Evolutionary conservation across 1,139 yeast genomes (phyloP).

Genomic region (Zhuliangozyma parablackwelliae): DNA sequence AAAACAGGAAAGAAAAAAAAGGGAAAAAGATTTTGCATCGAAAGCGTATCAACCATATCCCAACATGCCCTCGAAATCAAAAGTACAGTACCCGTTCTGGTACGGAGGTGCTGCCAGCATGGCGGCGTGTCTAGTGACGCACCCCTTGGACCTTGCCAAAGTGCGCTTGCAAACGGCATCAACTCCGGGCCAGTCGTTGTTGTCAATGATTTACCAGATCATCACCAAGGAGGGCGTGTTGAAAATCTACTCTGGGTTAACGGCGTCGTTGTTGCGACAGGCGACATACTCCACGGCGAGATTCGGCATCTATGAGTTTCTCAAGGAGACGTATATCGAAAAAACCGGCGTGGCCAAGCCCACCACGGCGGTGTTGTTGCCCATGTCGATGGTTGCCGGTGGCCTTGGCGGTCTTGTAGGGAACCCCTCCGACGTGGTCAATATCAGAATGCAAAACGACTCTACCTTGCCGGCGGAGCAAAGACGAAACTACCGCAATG

Average conservation of each 20-base stretch:
- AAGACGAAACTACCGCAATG: slow-evolving; percentile 74
- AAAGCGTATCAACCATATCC: too few relatives aligned
- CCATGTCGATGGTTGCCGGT: slow-evolving; percentile 81
- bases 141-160: slow-evolving; percentile 81
- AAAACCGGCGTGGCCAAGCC: slow-evolving; percentile 29
- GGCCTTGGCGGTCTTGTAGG: slow-evolving; percentile 82
- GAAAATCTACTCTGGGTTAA: slow-evolving; percentile 73
- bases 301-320: slow-evolving; percentile 75
- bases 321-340: slow-evolving; percentile 54
- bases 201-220: slow-evolving; percentile 58
- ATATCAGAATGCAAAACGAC: slow-evolving; percentile 90
- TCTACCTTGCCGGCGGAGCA: slow-evolving; percentile 59
- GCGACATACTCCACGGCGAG: slow-evolving; percentile 85
- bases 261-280: slow-evolving; percentile 79
- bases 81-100: slow-evolving; percentile 25
- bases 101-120: slow-evolving; percentile 63
- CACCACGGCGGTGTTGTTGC: slow-evolving; percentile 47
- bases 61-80: too few relatives aligned
- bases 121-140: slow-evolving; percentile 59
- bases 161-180: slow-evolving; percentile 77
- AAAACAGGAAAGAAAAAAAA: too few relatives aligned
- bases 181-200: slow-evolving; percentile 56
- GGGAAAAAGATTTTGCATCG: too few relatives aligned
- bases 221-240: slow-evolving; percentile 60
- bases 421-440: slow-evolving; percentile 84